Evolutionary conservation across 2,329 filamentous ascomycete species (phyloP), one percentile per base, ranked within the genome.

Genomic region (Diplocarpon rosae): DNA sequence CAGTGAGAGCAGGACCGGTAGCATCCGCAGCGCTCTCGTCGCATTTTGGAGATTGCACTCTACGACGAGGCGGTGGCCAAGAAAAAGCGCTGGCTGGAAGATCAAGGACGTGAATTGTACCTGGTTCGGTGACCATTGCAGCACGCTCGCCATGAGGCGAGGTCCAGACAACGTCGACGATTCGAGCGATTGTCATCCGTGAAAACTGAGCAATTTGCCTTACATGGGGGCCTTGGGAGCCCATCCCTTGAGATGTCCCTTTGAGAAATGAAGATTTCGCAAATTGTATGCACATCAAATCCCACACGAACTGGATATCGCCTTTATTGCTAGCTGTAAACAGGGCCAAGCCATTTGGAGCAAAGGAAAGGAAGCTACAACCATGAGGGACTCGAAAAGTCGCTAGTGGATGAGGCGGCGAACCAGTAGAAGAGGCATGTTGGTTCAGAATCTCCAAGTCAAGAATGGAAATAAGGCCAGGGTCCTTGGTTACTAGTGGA

Each of bases 91-190:
- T 84, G 37, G 78, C 72, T 8, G 88, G 87, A 63, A 96, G 76
- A 53, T 95, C 85, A 52, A 95, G 81, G 35, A 96, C 76, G 65
- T 98, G 92, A 10, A 95, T 80, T 8, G 92, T 98, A n/a, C 90
- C 88, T 55, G 89, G 85, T 58, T 94, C 87, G 0, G 92, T 96
- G 20, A 95, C 79, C 66, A 98, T 80, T 1, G 89, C 90, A 32
- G 93, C 68, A 47, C 85, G 81, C 59, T 94, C 85, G 16, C 85
- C 86, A 45, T 81, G 80, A 3, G 85, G 85, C 43, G 77, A 75
- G 1, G 83, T 83, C 92, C 92, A 98, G 2, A 80, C 78, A 34
- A 95, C 85, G 58, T 95, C 90, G 16, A 95, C 76, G 44, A 96
- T 86, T 43, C 85, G 84, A 2, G 92, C 87, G 39, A 90, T 83